phyloP scores from a whole-genome alignment of 257 asterid species.

The Solanum infundibuliforme region DNA sequence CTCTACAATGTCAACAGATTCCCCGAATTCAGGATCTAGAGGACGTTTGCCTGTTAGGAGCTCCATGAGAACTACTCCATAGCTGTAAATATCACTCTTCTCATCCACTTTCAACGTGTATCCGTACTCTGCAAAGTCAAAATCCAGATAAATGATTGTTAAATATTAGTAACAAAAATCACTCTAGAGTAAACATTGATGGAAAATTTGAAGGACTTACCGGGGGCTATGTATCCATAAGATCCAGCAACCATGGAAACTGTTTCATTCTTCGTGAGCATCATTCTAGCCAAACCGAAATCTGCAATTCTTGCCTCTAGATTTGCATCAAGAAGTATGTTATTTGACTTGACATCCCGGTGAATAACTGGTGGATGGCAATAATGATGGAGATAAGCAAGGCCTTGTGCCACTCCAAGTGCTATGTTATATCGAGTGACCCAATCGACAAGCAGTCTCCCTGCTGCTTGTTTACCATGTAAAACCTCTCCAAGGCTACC shows the following conservation, averaged over 20 bases:
- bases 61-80: constrained; percentile 69
- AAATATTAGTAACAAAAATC: neutral
- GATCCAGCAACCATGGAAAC: constrained; percentile 75
- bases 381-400: constrained; percentile 55
- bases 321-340: constrained; percentile 49
- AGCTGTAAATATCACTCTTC: constrained; percentile 64
- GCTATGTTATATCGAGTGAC: constrained; percentile 55
- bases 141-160: neutral
- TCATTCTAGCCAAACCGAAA: constrained; percentile 52
- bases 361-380: constrained; percentile 58
- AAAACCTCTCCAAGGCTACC: constrained; percentile 62
- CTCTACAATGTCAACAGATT: constrained; percentile 26
- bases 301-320: constrained; percentile 63
- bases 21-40: constrained; percentile 56
- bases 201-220: constrained; percentile 4
- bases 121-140: constrained; percentile 46
- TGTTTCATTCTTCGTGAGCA: constrained; percentile 50
- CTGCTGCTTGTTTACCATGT: constrained; percentile 44
- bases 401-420: constrained; percentile 59
- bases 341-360: constrained; percentile 54
- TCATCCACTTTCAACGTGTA: constrained; percentile 57
- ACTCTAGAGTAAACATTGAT: neutral
- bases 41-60: constrained; percentile 53
- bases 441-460: constrained; percentile 54
- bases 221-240: constrained; percentile 75